A percentile compares a stretch with the other conserved stretches of the same genome.
Evolutionary conservation across 208 protist genomes (phyloP).

Genomic region (Acanthamoeba triangularis): DNA sequence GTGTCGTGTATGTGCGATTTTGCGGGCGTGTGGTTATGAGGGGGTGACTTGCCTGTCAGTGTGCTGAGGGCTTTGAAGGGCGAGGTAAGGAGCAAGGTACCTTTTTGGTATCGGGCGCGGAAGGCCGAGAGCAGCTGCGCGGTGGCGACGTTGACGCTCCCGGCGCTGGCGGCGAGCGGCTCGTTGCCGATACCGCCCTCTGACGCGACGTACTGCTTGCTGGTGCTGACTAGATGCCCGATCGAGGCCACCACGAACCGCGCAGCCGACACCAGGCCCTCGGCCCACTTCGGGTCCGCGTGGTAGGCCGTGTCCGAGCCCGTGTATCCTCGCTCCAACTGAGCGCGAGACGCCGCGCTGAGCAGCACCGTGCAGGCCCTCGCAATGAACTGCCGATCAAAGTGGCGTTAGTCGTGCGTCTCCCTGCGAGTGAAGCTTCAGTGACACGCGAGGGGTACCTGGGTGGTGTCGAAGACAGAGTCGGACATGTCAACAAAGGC

Average conservation of each 20-base stretch:
- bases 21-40: no score
- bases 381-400: neutral
- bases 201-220: neutral
- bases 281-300: neutral
- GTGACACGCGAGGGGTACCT: neutral
- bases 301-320: neutral
- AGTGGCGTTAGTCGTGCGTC: neutral
- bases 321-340: neutral
- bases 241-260: neutral
- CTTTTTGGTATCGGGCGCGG: neutral
- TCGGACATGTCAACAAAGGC: neutral
- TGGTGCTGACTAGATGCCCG: neutral
- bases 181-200: neutral
- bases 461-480: neutral
- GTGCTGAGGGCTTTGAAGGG: no score
- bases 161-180: neutral
- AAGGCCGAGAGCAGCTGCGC: neutral
- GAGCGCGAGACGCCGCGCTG: neutral
- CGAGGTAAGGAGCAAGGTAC: neutral
- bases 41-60: neutral
- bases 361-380: neutral
- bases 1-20: no score
- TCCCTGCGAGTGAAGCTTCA: neutral
- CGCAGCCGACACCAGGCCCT: constrained; percentile 1
- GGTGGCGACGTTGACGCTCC: neutral